Evolutionary conservation across 495 filamentous ascomycete species (phyloP), one percentile per base, ranked within the genome.

Genomic region (Sabuloglossum arenarium): DNA sequence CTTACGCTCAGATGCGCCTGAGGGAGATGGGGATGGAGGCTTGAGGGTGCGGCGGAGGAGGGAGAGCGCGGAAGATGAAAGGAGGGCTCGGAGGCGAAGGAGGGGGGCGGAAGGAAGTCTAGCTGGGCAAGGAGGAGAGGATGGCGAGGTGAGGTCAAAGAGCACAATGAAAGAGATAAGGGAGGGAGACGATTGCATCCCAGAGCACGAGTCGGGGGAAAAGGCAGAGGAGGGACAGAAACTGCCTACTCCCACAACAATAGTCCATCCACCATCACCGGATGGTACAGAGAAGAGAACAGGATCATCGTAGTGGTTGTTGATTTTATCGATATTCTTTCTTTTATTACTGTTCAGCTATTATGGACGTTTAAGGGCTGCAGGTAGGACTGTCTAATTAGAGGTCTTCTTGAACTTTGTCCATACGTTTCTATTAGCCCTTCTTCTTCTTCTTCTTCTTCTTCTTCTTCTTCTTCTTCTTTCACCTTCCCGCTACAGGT

Each of bases 61-160:
- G 64, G 80, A 85, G 64, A 84, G 74, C 52, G 81, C 81, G 9
- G 81, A 85, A 46, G 82, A 85, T 64, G 82, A 86, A 64, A 68
- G 81, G 56, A 70, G 73, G 34, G 75, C 75, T 61, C 70, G 82
- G 45, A 58, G 77, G 59, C 68, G 79, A 53, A 62, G 81, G 61
- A 72, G 78, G 64, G 56, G 34, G 32, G 25, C 23, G 19, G 43
- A 45, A 53, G 43, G 42, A 9, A 46, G 43, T n/a, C 24, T 3
- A 53, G 6, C 34, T 5, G 25, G 11, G 37, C 21, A 6, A 4
- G 51, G 11, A 5, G 28, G 6, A 23, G 51, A 54, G 3, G 51
- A 32, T 21, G 1, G 24, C 8, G 28, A 6, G 27, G 8, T 14
- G 23, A 24, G n/a, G 14, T 2, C 45, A 14, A 49, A 49, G 45